A percentile compares a stretch with the other conserved stretches of the same genome.
phyloP scores from a whole-genome alignment of 352 stramenopile species.

The Globisporangium lucens region DNA sequence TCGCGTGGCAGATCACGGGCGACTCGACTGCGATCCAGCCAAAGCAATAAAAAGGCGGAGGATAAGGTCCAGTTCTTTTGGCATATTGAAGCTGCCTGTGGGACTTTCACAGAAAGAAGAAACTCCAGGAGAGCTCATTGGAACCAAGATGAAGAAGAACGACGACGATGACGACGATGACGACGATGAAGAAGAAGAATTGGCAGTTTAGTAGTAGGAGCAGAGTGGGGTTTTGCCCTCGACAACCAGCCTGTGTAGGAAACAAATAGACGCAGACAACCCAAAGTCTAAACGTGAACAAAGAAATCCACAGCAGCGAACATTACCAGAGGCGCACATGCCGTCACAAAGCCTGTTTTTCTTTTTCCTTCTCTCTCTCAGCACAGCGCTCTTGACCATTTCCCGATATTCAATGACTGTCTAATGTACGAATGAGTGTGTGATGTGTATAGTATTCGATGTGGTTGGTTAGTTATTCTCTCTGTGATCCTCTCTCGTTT shows the following conservation, averaged over 20 bases:
- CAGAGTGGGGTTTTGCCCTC: background rate
- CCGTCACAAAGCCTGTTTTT: too few relatives aligned
- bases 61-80: background rate
- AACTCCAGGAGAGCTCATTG: background rate
- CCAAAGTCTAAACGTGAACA: background rate
- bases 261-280: background rate
- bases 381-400: background rate
- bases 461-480: background rate
- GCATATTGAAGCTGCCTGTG: background rate
- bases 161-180: background rate
- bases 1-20: slow-evolving; percentile 85
- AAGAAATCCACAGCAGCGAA: background rate
- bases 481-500: background rate
- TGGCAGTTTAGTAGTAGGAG: slow-evolving; percentile 17
- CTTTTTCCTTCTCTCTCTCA: background rate
- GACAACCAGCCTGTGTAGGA: background rate
- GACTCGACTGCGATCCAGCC: slow-evolving; percentile 63
- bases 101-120: background rate
- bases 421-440: background rate
- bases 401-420: background rate
- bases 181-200: slow-evolving; percentile 1
- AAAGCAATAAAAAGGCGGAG: slow-evolving; percentile 50
- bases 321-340: background rate
- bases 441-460: background rate
- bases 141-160: background rate